These are phyloP conservation scores for Leccinum longicurvipes DNA, from an alignment of 768 basidiomycete species.

Conservation along the genomic window DNA sequence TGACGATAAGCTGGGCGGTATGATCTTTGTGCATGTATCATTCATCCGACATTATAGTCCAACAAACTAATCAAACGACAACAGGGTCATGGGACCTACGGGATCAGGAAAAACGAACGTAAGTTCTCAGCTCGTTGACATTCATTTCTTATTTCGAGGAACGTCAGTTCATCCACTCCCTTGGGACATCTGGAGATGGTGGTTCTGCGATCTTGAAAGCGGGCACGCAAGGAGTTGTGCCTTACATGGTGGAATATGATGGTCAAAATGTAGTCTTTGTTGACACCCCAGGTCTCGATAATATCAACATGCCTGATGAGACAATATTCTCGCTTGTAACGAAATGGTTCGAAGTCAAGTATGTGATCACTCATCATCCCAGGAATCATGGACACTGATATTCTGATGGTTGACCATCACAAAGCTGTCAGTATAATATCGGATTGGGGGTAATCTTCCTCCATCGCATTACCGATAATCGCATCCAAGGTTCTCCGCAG, in stretches of 20 bases:
- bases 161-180: constrained; percentile 6
- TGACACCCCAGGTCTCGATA: constrained; percentile 8
- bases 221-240: neutral
- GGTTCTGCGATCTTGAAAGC: neutral
- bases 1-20: neutral
- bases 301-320: neutral
- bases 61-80: neutral
- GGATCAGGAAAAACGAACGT: constrained; percentile 10
- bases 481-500: neutral
- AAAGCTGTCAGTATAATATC: neutral
- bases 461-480: constrained; percentile 9
- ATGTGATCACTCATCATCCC: neutral
- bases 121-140: neutral
- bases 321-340: neutral
- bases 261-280: constrained; percentile 1
- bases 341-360: neutral
- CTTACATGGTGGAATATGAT: neutral
- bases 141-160: neutral
- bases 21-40: constrained; percentile 4
- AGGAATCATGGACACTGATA: neutral
- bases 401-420: neutral
- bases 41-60: neutral
- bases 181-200: neutral
- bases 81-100: constrained; percentile 2
- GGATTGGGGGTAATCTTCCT: constrained; percentile 4